Base-by-base conservation (phyloP, 2,329 filamentous ascomycete species). In the Calonectria naviculata region DNA sequence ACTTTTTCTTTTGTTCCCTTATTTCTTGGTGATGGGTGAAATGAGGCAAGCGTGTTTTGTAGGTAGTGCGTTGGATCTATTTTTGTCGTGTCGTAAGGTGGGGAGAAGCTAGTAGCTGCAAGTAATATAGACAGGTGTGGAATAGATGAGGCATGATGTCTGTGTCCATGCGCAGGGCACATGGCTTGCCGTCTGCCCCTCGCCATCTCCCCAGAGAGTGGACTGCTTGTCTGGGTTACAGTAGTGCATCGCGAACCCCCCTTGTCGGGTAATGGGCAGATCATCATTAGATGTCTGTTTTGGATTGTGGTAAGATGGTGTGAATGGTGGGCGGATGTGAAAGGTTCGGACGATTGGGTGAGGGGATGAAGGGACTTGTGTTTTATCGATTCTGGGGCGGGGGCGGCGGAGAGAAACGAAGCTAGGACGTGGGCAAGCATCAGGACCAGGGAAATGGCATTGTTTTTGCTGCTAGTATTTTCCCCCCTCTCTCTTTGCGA, bases 61-160 rank as follows among this genome's bases (percentile, higher is more conserved):
- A 17, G 44, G 64, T 19, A n/a, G 42, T 58, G 17, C 42, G 38
- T 36, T 28, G 29, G 19, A 60, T 38, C 64, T 67, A 67, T 67
- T 67, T 67, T 67, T 60, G 64, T 67, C 61, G 21, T 41, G 44
- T 64, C 31, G 42, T 52, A 65, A 38, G 60, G 24, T 31, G 52
- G 54, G 41, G 52, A 61, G 42, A 24, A 47, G 7, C 46, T 28
- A 44, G 42, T 7, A 58, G 66, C 65, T 58, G 60, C 60, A 49
- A 46, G 60, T 49, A 63, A 68, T 63, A 41, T 54, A 46, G 47
- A 41, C n/a, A 28, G 21, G 66, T 58, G 60, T 68, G 60, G 24
- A 29, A 64, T 68, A 64, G 24, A 70, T 65, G 62, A 60, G 34
- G 34, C n/a, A 24, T 52, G 46, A 64, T 63, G 46, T 46, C 49